These are phyloP conservation scores for Ampelomyces quisqualis DNA, from an alignment of 2,329 filamentous ascomycete species.

Conservation along the genomic window DNA sequence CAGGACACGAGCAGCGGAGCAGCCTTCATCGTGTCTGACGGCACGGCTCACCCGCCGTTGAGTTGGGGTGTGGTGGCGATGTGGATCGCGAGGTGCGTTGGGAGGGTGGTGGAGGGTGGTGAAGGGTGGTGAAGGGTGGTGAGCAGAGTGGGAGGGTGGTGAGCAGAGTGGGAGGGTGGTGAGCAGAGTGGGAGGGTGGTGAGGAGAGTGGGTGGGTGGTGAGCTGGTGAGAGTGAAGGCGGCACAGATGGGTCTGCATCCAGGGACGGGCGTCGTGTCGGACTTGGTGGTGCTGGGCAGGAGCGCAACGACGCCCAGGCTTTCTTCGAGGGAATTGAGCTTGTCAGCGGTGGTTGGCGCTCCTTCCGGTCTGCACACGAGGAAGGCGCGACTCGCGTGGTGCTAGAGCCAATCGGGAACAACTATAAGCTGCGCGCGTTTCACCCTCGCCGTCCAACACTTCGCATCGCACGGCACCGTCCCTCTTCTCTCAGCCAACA, in stretches of 20 bases:
- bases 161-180: slow-evolving; percentile 5
- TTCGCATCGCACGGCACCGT: neutral
- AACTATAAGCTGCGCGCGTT: slow-evolving; percentile 1
- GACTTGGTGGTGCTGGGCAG: no score
- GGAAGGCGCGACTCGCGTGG: slow-evolving; percentile 6
- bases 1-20: slow-evolving; percentile 95
- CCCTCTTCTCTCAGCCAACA: no score
- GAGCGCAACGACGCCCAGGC: no score
- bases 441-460: neutral
- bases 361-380: slow-evolving; percentile 16
- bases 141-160: slow-evolving; percentile 15
- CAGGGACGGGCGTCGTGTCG: no score
- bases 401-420: slow-evolving; percentile 8
- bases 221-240: no score
- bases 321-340: slow-evolving; percentile 23
- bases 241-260: no score
- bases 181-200: neutral
- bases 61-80: neutral
- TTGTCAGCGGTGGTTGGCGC: slow-evolving; percentile 13
- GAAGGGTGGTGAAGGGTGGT: slow-evolving; percentile 10
- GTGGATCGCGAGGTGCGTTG: neutral
- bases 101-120: slow-evolving; percentile 4
- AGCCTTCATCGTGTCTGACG: slow-evolving; percentile 72
- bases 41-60: slow-evolving; percentile 25
- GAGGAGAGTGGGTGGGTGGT: no score